These are phyloP conservation scores for Kodamaea jinghongensis DNA, from an alignment of 805 yeast species.

Conservation along the genomic window DNA sequence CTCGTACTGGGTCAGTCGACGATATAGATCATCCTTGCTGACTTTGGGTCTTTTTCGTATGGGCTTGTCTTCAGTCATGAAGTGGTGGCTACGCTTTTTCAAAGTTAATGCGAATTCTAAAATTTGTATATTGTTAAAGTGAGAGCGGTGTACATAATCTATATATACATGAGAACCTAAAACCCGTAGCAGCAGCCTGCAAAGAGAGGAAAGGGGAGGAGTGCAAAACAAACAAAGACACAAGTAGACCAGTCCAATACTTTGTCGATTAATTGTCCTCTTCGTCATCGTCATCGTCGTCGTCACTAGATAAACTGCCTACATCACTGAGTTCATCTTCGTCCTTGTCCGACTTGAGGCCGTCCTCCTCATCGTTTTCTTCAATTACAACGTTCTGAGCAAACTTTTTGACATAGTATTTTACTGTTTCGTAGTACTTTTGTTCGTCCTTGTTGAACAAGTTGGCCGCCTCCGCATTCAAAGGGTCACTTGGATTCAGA, in stretches of 20 bases:
- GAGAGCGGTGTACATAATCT: conserved; percentile 1
- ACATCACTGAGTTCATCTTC: conserved; percentile 44
- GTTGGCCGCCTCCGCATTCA: conserved; percentile 86
- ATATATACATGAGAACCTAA: conserved; percentile 1
- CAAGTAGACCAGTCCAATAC: no score
- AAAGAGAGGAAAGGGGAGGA: no score
- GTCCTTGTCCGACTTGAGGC: conserved; percentile 20
- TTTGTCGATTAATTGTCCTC: no score
- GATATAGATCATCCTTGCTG: conserved; percentile 81
- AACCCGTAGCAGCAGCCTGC: no score
- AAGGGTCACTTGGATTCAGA: conserved; percentile 93
- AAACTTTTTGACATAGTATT: conserved; percentile 67
- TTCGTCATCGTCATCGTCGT: conserved; percentile 20
- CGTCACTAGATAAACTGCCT: conserved; percentile 51
- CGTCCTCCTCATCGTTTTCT: conserved; percentile 26
- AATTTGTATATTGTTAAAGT: background rate
- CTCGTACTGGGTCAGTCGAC: conserved; percentile 81
- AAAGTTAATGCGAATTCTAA: conserved; percentile 1
- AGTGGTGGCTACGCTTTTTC: background rate
- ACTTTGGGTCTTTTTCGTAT: conserved; percentile 19
- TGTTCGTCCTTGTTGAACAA: conserved; percentile 67
- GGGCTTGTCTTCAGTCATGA: conserved; percentile 5
- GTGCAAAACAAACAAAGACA: no score
- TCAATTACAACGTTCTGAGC: conserved; percentile 47
- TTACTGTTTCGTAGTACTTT: conserved; percentile 66